Evolutionary conservation across 2,329 filamentous ascomycete species (phyloP).

Genomic region (Eutypa lata): DNA sequence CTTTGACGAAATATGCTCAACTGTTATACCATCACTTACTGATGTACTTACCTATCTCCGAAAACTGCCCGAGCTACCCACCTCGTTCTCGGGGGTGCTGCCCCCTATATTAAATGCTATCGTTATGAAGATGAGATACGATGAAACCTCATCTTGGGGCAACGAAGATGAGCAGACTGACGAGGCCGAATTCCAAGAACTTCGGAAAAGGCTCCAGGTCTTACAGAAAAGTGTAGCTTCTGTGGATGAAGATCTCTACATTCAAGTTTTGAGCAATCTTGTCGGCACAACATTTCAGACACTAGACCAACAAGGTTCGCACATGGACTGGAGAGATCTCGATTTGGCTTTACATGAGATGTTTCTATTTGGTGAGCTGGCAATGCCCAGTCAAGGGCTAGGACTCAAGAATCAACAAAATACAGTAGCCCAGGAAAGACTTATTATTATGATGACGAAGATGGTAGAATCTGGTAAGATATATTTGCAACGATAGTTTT

Average conservation of each 20-base stretch:
- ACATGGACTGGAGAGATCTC: constrained; percentile 90
- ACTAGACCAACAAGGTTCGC: constrained; percentile 69
- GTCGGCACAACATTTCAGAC: constrained; percentile 84
- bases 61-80: constrained; percentile 70
- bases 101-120: constrained; percentile 87
- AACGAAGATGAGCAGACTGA: constrained; percentile 93
- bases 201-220: constrained; percentile 84
- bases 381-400: constrained; percentile 83
- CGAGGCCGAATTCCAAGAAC: constrained; percentile 94
- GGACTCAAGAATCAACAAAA: constrained; percentile 82
- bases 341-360: constrained; percentile 94
- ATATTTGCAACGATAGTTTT: constrained; percentile 4
- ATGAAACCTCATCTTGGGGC: constrained; percentile 91
- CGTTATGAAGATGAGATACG: constrained; percentile 94
- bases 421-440: constrained; percentile 71
- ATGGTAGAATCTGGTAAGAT: constrained; percentile 86
- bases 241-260: constrained; percentile 83
- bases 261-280: constrained; percentile 81
- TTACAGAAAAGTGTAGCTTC: constrained; percentile 90
- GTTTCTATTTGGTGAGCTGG: constrained; percentile 91
- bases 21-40: constrained; percentile 87
- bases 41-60: constrained; percentile 90
- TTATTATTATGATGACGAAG: constrained; percentile 90
- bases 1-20: constrained; percentile 96
- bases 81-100: constrained; percentile 77